A percentile compares a stretch with the other conserved stretches of the same genome.
Evolutionary conservation across 106 monocot species (phyloP).

Genomic region (Apostasia ramifera): DNA sequence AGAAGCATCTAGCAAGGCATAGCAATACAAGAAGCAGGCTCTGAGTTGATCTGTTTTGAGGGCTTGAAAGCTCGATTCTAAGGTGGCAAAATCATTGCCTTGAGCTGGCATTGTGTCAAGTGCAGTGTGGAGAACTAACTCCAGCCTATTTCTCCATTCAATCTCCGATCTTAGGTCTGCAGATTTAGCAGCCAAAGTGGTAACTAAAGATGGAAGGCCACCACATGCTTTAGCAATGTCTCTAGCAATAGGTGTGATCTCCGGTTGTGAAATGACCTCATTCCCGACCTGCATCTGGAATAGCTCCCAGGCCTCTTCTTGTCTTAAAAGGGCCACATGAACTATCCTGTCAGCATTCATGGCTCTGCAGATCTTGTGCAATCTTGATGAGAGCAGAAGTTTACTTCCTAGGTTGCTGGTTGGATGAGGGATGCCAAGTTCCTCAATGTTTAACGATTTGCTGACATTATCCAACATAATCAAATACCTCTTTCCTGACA

Average conservation of each 20-base stretch:
- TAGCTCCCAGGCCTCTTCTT: neutral
- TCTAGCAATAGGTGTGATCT: neutral
- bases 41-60: too few species aligned
- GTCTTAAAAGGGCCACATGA: neutral
- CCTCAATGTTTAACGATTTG: too few species aligned
- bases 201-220: neutral
- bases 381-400: too few species aligned
- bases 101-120: neutral
- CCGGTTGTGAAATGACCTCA: neutral
- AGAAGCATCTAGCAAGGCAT: too few species aligned
- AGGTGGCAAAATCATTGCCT: neutral
- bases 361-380: too few species aligned
- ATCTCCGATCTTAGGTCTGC: neutral
- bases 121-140: neutral
- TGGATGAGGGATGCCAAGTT: too few species aligned
- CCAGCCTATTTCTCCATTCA: neutral
- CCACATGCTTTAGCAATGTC: neutral
- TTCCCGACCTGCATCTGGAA: neutral
- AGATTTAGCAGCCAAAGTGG: neutral
- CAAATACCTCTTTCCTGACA: too few species aligned
- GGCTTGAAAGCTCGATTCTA: neutral
- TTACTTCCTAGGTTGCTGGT: too few species aligned
- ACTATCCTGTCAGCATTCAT: neutral
- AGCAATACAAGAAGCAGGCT: neutral
- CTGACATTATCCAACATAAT: too few species aligned